Base-by-base conservation (phyloP, 2,329 filamentous ascomycete species). In the Phaeoacremonium minimum region DNA sequence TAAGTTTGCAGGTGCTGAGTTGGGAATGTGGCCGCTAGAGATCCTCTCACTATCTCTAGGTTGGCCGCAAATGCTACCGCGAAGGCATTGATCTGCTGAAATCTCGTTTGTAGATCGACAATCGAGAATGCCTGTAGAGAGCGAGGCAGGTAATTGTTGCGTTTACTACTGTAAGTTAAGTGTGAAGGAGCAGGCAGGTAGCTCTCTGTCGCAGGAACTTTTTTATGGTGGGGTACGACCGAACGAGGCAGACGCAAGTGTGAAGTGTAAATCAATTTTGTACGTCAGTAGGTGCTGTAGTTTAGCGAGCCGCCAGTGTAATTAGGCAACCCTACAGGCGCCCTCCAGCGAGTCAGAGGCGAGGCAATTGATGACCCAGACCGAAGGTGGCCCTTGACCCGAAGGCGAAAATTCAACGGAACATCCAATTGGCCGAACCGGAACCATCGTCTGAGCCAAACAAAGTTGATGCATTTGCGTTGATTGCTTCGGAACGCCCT, bases 21-120 rank as follows among this genome's bases (percentile, higher is more conserved):
- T 63, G 52, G 67, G 69, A 69, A 72, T 74, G 56, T 71, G 71
- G 73, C 79, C 78, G 76, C 80, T 82, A 85, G 80, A 84, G 80
- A 83, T 76, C 69, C 75, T 82, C 75, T 77, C 77, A 80, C 72
- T 75, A 83, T 83, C 83, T 81, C 83, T 82, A 85, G 80, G n/a
- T 85, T 79, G 74, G 61, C 67, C 71, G 73, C 69, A 62, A 66
- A 64, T 80, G 71, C 87, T 91, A 86, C 75, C 80, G 74, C 55
- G 57, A 55, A 63, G 63, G 73, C 77, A 80, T 80, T 77, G 71
- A 73, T 48, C 46, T 26, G 22, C 22, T n/a, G 9, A 26, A 26
- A n/a, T 9, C n/a, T n/a, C 22, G 22, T 26, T n/a, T 26, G 22
- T n/a, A 26, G 9, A n/a, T n/a, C 9, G n/a, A 26, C 22, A 30